Evolutionary conservation across 345 rosid genomes (phyloP), one percentile per base, ranked within the genome.

Genomic region (Diplotaxis tenuifolia): DNA sequence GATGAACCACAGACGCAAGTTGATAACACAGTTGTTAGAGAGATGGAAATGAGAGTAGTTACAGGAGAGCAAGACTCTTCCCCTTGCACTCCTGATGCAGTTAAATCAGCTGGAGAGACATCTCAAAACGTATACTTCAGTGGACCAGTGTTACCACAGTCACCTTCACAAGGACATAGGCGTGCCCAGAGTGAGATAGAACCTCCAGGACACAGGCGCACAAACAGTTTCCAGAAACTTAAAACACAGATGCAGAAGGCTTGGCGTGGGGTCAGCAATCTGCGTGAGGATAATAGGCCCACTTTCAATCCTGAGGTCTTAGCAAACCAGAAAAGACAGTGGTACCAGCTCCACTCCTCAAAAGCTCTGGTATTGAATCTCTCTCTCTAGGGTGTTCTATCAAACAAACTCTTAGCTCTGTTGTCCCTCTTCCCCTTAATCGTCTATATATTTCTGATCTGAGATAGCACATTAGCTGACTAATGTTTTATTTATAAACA

Each of bases 281-380:
- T 74, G 0, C 81, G 78, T 7, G 92, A 88, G 6, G 87, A 85
- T 31, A 79, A 72, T 62, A 65, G 61, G 11, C 78, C 85, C 27
- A 83, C 79, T 75, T 94, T 91, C 84, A 94, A 94, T 75, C 98
- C 97, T 1, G 98, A 94, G 88, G 88, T 91, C 62, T 77, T 91
- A 84, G 96, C 98, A 10, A 87, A 89, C 82, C 98, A 91, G 76
- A 94, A 94, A 79, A 89, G 97, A 36, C 95, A 87, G 88, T 94
- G 98, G 98, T 91, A 88, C 75, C 97, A 87, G 91, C 86, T 86
- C 69, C 93, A 91, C 77, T 87, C 96, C 57, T 87, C 96, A 42
- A 89, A 86, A 80, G 62, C 90, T 79, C 70, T 65, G 96, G 99
- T 92, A 88, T 55, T 68, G 31, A 65, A 25, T 53, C 77, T 77